A percentile compares a stretch with the other conserved stretches of the same genome.
These are phyloP conservation scores for Butyriboletus loyo DNA, from an alignment of 768 basidiomycete species.

Conservation along the genomic window DNA sequence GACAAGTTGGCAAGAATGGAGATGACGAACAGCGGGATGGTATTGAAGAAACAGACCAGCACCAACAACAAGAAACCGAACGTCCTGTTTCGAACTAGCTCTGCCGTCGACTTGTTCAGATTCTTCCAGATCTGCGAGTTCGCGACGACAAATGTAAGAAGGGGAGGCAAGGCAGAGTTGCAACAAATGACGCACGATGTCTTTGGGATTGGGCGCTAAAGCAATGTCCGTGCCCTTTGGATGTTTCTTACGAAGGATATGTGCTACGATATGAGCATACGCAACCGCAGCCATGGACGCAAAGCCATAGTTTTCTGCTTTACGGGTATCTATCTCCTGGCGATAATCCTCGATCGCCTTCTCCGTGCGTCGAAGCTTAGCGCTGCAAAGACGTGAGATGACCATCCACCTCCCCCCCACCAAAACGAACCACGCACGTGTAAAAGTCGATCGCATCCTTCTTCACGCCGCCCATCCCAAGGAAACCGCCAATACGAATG, in stretches of 20 bases:
- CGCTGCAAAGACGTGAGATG: constrained; percentile 26
- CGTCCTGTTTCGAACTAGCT: constrained; percentile 61
- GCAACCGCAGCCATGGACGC: constrained; percentile 87
- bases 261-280: constrained; percentile 84
- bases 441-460: constrained; percentile 94
- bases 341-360: constrained; percentile 72
- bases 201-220: constrained; percentile 86
- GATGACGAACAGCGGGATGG: constrained; percentile 85
- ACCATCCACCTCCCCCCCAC: neutral
- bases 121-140: constrained; percentile 80
- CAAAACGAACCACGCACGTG: constrained; percentile 54
- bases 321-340: constrained; percentile 64
- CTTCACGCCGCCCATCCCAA: constrained; percentile 81
- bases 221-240: constrained; percentile 69
- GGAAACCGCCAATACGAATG: constrained; percentile 71
- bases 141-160: neutral
- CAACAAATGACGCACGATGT: constrained; percentile 54
- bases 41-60: constrained; percentile 90
- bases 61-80: constrained; percentile 79
- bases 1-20: constrained; percentile 90
- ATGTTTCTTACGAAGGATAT: constrained; percentile 61
- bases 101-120: constrained; percentile 67
- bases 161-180: neutral
- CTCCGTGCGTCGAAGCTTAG: constrained; percentile 60
- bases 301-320: constrained; percentile 88